Evolutionary conservation across 2,329 filamentous ascomycete genomes (phyloP), one percentile per base, ranked within the genome.

Genomic region (Amylocarpus encephaloides): DNA sequence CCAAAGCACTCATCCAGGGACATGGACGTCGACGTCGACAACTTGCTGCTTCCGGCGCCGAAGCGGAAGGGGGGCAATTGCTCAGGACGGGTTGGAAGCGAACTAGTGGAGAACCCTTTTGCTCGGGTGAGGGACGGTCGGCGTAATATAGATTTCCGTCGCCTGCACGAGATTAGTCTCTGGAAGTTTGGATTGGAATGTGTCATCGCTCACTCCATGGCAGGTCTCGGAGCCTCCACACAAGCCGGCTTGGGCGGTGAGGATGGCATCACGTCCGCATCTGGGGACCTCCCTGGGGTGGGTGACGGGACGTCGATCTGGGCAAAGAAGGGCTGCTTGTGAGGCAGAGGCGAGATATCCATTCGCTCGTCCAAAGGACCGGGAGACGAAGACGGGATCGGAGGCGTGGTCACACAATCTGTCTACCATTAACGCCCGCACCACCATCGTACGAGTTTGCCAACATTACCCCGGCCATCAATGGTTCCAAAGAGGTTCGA

Each of bases 311-410:
- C 69, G 57, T 85, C 82, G 55, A 87, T 74, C 59, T 85, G 77
- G 29, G 75, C 68, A 70, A 76, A 70, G 63, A 82, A 90, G 11
- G 86, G 78, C 29, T 78, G 74, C 73, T 95, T 96, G 73, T 95
- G 89, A 53, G 90, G 91, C 36, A 97, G 72, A 35, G 93, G 92
- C 40, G 92, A 96, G 68, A 96, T 83, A 64, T 97, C 91, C 89
- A 97, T 95, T 49, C 82, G 76, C 67, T 95, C 90, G 53, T 80
- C 78, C 48, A 76, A 70, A 33, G 78, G 78, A 49, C 80, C 81
- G 6, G 91, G 90, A 40, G 92, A 95, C 6, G 91, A 96, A 1
- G 88, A 86, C 18, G 82, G 83, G 46, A 95, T 75, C 39, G 89
- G 88, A 52, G 93, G 90, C 34, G 91, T 95, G 33, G 86, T 94